Evolutionary conservation across 1,139 yeast species (phyloP).

Genomic region (Eremothecium sinecaudum): DNA sequence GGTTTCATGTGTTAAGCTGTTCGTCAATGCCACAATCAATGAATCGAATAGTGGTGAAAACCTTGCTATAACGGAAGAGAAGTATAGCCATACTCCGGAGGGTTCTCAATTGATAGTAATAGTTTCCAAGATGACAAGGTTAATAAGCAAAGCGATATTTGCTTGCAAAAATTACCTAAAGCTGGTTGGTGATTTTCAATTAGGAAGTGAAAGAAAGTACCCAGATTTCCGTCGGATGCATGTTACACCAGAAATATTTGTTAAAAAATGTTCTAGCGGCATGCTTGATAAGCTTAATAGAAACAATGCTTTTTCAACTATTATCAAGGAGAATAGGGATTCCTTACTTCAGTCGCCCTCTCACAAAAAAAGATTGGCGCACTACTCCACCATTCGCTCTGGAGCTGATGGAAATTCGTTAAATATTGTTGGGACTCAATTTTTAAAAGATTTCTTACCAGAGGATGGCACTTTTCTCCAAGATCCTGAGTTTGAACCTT

Average conservation of each 20-base stretch:
- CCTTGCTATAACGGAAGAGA: conserved; percentile 18
- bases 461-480: conserved; percentile 39
- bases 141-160: conserved; percentile 43
- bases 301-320: conserved; percentile 8
- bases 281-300: conserved; percentile 39
- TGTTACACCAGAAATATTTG: conserved; percentile 55
- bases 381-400: conserved; percentile 55
- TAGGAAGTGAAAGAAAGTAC: conserved; percentile 56
- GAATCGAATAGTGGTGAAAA: conserved; percentile 30
- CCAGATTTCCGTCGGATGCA: conserved; percentile 58
- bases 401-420: conserved; percentile 47
- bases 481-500: conserved; percentile 32
- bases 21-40: conserved; percentile 45
- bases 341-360: conserved; percentile 10
- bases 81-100: conserved; percentile 52
- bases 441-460: conserved; percentile 34
- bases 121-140: conserved; percentile 54
- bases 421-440: conserved; percentile 51
- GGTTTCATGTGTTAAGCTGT: conserved; percentile 52
- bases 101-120: conserved; percentile 57
- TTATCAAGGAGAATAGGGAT: conserved; percentile 23
- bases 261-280: conserved; percentile 54
- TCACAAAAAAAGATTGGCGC: conserved; percentile 25
- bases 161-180: conserved; percentile 42
- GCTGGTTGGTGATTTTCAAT: conserved; percentile 62